Base-by-base conservation (phyloP, 2,329 filamentous ascomycete species). In the Fusarium scirpi region DNA sequence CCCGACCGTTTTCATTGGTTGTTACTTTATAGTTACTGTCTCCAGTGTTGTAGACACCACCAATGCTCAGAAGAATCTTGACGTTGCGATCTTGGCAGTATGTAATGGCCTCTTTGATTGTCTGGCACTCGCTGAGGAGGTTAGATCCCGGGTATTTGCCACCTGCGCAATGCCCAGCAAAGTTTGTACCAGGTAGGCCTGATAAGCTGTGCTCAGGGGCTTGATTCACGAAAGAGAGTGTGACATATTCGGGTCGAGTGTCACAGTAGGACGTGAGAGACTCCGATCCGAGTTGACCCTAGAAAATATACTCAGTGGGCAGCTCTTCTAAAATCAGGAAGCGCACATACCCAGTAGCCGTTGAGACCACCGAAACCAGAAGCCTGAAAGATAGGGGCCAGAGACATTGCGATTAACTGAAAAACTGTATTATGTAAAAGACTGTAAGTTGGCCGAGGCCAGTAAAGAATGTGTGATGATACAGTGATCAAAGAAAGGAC, bases 31-130 rank as follows among this genome's bases (percentile, higher is more conserved):
- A 83, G 72, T 82, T 76, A 68, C 74, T 77, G 34, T 49, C 57
- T 3, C 43, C 46, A 8, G 59, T 49, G 22, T 73, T 68, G 43
- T 72, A 77, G 3, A 69, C 74, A 25, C 82, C 82, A 10, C 82
- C 82, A 30, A 84, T 80, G 70, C 80, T 80, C 20, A 85, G 73
- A 38, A 84, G 72, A 40, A 85, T 73, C 76, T 84, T 84, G 66
- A 83, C 80, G 59, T 81, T 81, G 52, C 75, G 77, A 25, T 67
- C 48, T 72, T 83, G 80, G 75, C 83, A 85, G 71, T 80, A 79
- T 27, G 78, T 71, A 56, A 84, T 82, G 57, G 83, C 81, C 32
- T 76, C 56, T 68, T 80, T 78, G 43, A 85, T 78, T 9, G 57
- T 58, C 8, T 73, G 51, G 66, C 82, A 85, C 56, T 80, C 70